These are phyloP conservation scores for Drosera spatulata DNA, from an alignment of 179 eudicot species.

Conservation along the genomic window DNA sequence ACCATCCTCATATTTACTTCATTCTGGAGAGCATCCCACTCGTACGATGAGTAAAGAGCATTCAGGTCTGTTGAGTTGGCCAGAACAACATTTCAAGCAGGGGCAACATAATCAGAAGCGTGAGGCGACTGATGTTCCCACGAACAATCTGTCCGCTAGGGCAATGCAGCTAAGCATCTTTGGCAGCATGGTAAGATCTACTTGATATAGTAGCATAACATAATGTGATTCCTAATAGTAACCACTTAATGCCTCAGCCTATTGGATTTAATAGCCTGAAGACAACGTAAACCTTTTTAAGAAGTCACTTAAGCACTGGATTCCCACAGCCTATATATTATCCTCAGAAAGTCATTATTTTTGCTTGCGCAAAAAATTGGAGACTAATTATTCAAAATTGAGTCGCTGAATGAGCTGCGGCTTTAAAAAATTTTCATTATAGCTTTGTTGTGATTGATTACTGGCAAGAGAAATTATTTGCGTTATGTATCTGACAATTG, in stretches of 20 bases:
- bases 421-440: neutral
- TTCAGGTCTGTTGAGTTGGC: conserved; percentile 77
- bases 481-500: neutral
- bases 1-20: conserved; percentile 44
- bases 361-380: too few relatives aligned
- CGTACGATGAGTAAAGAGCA: conserved; percentile 39
- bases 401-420: too few relatives aligned
- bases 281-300: too few relatives aligned
- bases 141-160: conserved; percentile 44
- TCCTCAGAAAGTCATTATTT: too few relatives aligned
- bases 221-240: too few relatives aligned
- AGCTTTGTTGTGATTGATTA: neutral
- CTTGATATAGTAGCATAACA: too few relatives aligned
- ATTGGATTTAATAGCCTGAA: too few relatives aligned
- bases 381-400: too few relatives aligned
- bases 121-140: conserved; percentile 12
- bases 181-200: conserved; percentile 61
- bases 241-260: too few relatives aligned
- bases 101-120: conserved; percentile 16
- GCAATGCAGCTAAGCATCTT: conserved; percentile 78
- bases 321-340: too few relatives aligned
- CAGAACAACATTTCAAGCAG: conserved; percentile 34
- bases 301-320: too few relatives aligned
- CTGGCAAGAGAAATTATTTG: neutral
- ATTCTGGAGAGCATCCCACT: conserved; percentile 31